These are phyloP conservation scores for Cordyceps cicadae DNA, from an alignment of 2,329 filamentous ascomycete genomes.

Conservation along the genomic window DNA sequence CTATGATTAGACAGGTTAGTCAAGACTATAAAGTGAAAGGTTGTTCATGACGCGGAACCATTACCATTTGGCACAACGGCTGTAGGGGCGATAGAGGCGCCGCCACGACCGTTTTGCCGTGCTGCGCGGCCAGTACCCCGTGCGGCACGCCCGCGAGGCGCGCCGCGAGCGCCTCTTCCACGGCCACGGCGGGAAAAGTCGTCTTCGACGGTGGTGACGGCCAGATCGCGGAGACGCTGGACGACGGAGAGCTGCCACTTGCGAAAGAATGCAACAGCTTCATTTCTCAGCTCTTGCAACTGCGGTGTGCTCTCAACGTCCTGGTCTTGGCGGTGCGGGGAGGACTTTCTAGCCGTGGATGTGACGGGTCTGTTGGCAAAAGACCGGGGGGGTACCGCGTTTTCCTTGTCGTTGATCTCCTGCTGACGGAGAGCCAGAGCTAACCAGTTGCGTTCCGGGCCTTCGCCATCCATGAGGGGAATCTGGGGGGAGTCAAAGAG, in stretches of 20 bases:
- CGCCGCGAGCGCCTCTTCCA: conserved; percentile 23
- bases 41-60: neutral
- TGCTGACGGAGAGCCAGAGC: conserved; percentile 24
- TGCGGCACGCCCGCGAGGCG: conserved; percentile 11
- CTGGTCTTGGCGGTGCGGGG: neutral
- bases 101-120: conserved; percentile 9
- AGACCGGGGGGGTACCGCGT: neutral
- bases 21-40: conserved; percentile 12
- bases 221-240: conserved; percentile 61
- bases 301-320: conserved; percentile 23
- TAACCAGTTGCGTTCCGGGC: conserved; percentile 29
- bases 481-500: conserved; percentile 42
- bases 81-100: conserved; percentile 18
- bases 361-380: conserved; percentile 21
- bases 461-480: conserved; percentile 23
- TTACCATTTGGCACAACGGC: conserved; percentile 28
- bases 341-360: conserved; percentile 25
- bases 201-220: conserved; percentile 25
- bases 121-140: conserved; percentile 7
- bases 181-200: conserved; percentile 13
- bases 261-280: conserved; percentile 62
- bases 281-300: conserved; percentile 59
- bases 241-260: conserved; percentile 71
- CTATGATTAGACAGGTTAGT: conserved; percentile 15
- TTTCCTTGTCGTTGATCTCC: conserved; percentile 24